A percentile compares a stretch with the other conserved stretches of the same genome.
phyloP scores from a whole-genome alignment of 2,329 filamentous ascomycete species.

The Bipolaris zeicola region DNA sequence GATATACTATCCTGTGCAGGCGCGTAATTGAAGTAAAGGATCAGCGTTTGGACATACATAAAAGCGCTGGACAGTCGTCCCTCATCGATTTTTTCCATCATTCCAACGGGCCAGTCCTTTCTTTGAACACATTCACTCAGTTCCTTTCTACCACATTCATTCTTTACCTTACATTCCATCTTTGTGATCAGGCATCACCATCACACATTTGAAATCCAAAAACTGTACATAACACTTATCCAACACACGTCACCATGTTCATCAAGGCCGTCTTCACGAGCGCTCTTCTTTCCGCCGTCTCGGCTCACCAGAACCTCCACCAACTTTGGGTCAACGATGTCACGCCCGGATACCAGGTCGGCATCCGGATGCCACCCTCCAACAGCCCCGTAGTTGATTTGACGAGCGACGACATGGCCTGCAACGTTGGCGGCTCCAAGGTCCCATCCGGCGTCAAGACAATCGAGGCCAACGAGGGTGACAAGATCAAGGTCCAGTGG shows the following conservation, averaged over 20 bases:
- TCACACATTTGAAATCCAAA: slow-evolving; percentile 3
- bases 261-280: slow-evolving; percentile 35
- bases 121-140: slow-evolving; percentile 24
- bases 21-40: slow-evolving; percentile 24
- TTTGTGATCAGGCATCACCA: slow-evolving; percentile 31
- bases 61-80: slow-evolving; percentile 4
- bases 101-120: slow-evolving; percentile 33
- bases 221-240: slow-evolving; percentile 16
- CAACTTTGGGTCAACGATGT: slow-evolving; percentile 41
- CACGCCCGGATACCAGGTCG: slow-evolving; percentile 38
- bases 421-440: slow-evolving; percentile 40
- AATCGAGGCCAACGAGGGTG: slow-evolving; percentile 34
- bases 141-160: slow-evolving; percentile 15
- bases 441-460: slow-evolving; percentile 39
- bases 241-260: slow-evolving; percentile 35
- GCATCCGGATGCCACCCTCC: slow-evolving; percentile 43
- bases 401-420: slow-evolving; percentile 41
- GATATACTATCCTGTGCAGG: slow-evolving; percentile 13
- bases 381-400: slow-evolving; percentile 44
- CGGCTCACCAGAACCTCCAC: slow-evolving; percentile 43
- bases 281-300: slow-evolving; percentile 33
- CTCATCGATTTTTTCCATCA: slow-evolving; percentile 8
- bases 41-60: slow-evolving; percentile 11
- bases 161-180: slow-evolving; percentile 26
- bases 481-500: slow-evolving; percentile 44